Base-by-base conservation (phyloP, 805 yeast genomes). In the Ogataea methylovora region DNA sequence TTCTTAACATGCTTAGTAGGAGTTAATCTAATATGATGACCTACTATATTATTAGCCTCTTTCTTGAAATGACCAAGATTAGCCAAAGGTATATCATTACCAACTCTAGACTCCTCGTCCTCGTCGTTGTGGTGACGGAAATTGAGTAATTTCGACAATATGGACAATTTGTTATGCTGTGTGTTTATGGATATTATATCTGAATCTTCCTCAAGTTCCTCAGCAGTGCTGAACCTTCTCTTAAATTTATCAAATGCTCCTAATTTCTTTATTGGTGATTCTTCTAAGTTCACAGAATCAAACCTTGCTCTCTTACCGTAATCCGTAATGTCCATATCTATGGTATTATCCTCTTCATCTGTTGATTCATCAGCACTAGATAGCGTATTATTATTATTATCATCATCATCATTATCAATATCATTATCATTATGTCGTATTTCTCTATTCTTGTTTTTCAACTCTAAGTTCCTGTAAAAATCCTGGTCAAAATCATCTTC, bases 31-130 rank as follows among this genome's bases (percentile, higher is more conserved):
- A 65, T 61, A 50, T 76, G 82, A 6, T 67, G 63, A 17, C 65
- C 58, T 6, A 79, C 69, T 37, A 79, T 60, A 21, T 68, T 67
- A 34, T 65, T 63, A 1, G 84, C 85, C 41, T 77, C 79, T 24
- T 64, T 60, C 19, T 64, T 63, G 22, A 71, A 54, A 22, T 60
- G 55, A 4, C 58, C 66, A 25, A 65, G 61, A 30, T 66, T 64
- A 30, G 56, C 58, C 62, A 71, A 46, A 37, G 71, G 76, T 10
- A 73, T 36, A 11, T 48, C 51, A 34, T 48, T 49, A 14, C 43
- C 54, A 10, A 51, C 37, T 24, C 56, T 41, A 12, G 49, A 34
- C 41, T 49, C 51, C 46, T 63, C 46, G 44, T 70, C 77, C 34
- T 60, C 66, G 17, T 61, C 66, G 8, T 40, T n/a, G n/a, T n/a